phyloP scores from a whole-genome alignment of 2,329 filamentous ascomycete species.

The Endoconidiophora laricicola region DNA sequence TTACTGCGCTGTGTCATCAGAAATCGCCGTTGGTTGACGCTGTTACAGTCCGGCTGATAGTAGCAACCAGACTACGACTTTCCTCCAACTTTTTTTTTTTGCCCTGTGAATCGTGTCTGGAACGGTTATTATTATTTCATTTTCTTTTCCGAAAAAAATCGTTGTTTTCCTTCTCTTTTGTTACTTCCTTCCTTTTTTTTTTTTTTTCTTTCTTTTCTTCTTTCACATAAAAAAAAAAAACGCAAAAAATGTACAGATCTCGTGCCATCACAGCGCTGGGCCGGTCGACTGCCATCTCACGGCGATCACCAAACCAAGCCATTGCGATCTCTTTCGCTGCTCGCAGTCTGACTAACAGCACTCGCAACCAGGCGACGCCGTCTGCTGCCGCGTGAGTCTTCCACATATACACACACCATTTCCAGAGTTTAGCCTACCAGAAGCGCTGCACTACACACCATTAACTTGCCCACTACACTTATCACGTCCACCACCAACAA shows the following conservation, averaged over 20 bases:
- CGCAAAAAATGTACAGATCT: conserved; percentile 11
- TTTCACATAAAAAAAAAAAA: background rate
- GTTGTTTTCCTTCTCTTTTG: conserved; percentile 8
- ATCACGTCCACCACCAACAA: background rate
- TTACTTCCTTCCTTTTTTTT: background rate
- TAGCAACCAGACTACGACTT: no score
- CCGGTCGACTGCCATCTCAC: conserved; percentile 6
- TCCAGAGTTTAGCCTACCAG: background rate
- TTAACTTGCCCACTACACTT: background rate
- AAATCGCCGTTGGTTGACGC: no score
- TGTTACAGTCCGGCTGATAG: no score
- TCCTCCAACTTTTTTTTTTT: no score
- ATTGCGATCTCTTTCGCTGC: conserved; percentile 11
- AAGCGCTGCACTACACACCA: background rate
- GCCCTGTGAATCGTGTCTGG: no score
- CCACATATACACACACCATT: conserved; percentile 14
- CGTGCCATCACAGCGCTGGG: conserved; percentile 11
- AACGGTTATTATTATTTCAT: background rate
- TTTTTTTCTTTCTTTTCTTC: conserved; percentile 1
- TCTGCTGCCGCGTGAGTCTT: conserved; percentile 12
- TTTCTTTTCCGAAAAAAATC: background rate
- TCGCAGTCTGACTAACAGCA: conserved; percentile 6
- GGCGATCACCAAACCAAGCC: conserved; percentile 13
- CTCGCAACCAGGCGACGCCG: conserved; percentile 15
- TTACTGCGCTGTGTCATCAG: no score